Percentiles rank a stretch among this genome's conserved stretches.
phyloP scores from a whole-genome alignment of 805 yeast species.

The Saccharomycopsis vini region DNA sequence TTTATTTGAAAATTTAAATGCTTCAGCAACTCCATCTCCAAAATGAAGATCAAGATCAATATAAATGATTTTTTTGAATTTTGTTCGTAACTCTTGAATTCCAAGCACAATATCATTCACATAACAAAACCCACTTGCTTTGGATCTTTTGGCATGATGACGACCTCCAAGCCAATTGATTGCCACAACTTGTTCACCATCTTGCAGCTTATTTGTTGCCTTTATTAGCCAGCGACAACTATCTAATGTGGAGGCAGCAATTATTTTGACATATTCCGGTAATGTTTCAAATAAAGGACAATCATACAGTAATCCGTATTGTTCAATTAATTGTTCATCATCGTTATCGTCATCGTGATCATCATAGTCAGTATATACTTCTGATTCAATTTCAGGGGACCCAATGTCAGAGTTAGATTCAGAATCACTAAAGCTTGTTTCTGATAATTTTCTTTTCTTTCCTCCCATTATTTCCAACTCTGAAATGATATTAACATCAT shows the following conservation, averaged over 20 bases:
- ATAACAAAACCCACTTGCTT: conserved; percentile 66
- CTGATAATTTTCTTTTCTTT: not conserved
- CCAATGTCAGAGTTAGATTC: not conserved
- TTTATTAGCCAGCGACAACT: conserved; percentile 26
- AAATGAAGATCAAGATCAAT: conserved; percentile 71
- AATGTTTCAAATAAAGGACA: conserved; percentile 36
- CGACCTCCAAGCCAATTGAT: conserved; percentile 78
- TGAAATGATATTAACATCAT: no score
- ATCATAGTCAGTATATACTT: not conserved
- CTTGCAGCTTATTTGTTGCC: not conserved
- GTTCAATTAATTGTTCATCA: conserved; percentile 11
- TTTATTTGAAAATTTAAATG: conserved; percentile 45
- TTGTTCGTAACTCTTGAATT: conserved; percentile 41
- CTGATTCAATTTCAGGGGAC: not conserved
- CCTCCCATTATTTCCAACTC: no score
- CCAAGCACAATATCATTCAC: conserved; percentile 59
- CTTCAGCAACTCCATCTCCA: conserved; percentile 71
- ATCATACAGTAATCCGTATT: conserved; percentile 33
- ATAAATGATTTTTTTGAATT: conserved; percentile 42
- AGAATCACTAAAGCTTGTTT: not conserved
- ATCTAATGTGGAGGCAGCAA: conserved; percentile 33
- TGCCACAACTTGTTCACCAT: conserved; percentile 27
- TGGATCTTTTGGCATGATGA: conserved; percentile 51
- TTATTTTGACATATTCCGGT: conserved; percentile 27
- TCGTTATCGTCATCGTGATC: not conserved